Base-by-base conservation (phyloP, 805 yeast genomes). In the Ogataea pini region DNA sequence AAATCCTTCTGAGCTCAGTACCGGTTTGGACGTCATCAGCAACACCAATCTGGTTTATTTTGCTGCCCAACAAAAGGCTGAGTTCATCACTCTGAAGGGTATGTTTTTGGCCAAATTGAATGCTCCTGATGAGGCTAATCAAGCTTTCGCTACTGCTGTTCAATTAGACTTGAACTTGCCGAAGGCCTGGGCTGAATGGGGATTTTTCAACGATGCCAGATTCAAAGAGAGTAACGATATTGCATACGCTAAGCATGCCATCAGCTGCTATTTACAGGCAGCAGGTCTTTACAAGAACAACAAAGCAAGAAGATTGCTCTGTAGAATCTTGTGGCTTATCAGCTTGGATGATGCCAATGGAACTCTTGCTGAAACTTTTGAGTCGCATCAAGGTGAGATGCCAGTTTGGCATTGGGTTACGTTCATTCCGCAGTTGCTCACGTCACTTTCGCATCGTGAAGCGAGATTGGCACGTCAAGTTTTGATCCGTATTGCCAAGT, bases 151-250 rank as follows among this genome's bases (percentile, higher is more conserved):
- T 1, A 89, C 97, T 2, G 97, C 99, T 1, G 97, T 94, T 16
- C 98, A 94, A 67, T 83, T 94, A 48, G 99, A 95, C 62, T 77
- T 92, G 57, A 89, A 91, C 60, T 69, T 94, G 40, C 96, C 98
- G 1, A 92, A 94, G 65, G 98, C 99, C 0, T 94, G 99, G 99
- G 98, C 97, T 3, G 97, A 95, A 65, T 94, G 99, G 99, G 99
- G 99, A 51, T 82, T 84, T 64, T 94, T 89, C 71, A 91, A 91
- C 63, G 99, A 94, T 58, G 80, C 84, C 24, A 75, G 96, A 36
- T 83, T 89, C 65, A 86, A 88, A 56, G 96, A 89, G 56, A 85
- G 84, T 51, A 80, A 73, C 42, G 95, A 89, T 59, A 82, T 86
- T 69, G 79, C 82, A 18, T 84, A 82, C 67, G 99, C 98, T 16